Percentiles rank a stretch among this genome's conserved stretches.
These are phyloP conservation scores for Colletotrichum graminicola DNA, from an alignment of 2,329 filamentous ascomycete species.

Conservation along the genomic window DNA sequence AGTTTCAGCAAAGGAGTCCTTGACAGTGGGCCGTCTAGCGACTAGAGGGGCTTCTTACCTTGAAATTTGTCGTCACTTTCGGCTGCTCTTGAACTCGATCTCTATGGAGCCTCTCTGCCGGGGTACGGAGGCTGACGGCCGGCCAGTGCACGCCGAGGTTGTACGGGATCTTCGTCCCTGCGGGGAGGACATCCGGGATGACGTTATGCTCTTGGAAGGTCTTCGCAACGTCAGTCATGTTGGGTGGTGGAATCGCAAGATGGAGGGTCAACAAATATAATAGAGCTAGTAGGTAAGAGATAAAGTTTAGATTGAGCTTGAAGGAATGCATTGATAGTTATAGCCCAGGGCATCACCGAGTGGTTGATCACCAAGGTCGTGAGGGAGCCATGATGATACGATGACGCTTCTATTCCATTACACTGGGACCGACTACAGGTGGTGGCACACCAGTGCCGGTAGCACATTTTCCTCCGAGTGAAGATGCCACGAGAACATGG, in stretches of 20 bases:
- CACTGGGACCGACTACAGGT: background rate
- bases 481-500: background rate
- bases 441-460: background rate
- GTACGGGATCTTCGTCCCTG: slow-evolving; percentile 2
- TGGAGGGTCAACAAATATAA: too few relatives aligned
- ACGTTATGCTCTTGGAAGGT: slow-evolving; percentile 7
- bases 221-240: background rate
- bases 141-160: slow-evolving; percentile 21
- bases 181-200: slow-evolving; percentile 7
- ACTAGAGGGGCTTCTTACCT: background rate
- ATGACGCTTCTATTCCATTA: background rate
- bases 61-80: slow-evolving; percentile 9
- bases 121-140: slow-evolving; percentile 4
- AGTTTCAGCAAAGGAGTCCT: background rate
- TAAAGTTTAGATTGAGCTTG: too few relatives aligned
- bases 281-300: background rate
- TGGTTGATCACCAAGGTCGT: background rate
- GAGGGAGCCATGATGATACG: slow-evolving; percentile 1
- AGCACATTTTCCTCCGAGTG: background rate
- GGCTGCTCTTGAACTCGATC: slow-evolving; percentile 15
- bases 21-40: background rate
- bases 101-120: slow-evolving; percentile 15
- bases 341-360: background rate
- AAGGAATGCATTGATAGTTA: background rate
- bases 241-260: background rate